phyloP scores from a whole-genome alignment of 106 monocot genomes.

The Dioscorea alata region DNA sequence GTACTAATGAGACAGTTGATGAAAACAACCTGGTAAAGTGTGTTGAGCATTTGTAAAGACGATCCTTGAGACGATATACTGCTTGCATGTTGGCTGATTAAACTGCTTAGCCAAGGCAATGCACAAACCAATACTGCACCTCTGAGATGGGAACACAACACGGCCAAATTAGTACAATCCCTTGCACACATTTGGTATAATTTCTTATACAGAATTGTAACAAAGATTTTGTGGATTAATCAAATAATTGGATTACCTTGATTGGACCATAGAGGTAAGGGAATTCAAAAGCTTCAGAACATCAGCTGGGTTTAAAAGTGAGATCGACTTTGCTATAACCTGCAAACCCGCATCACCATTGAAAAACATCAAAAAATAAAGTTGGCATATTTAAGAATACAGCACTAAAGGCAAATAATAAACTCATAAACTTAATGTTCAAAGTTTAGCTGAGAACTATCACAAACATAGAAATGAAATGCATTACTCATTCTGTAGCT shows the following conservation, averaged over 20 bases:
- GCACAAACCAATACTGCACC: conserved; percentile 62
- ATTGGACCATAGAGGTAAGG: conserved; percentile 59
- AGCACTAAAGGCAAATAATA: no score
- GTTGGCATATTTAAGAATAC: no score
- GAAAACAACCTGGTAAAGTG: conserved; percentile 63
- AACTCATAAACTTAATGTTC: no score
- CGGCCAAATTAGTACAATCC: no score
- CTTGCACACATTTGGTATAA: no score
- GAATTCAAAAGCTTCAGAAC: conserved; percentile 77
- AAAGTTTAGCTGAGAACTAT: no score
- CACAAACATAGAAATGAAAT: no score
- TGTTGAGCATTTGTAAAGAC: conserved; percentile 48
- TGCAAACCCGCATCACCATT: conserved; percentile 21
- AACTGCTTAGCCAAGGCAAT: conserved; percentile 67
- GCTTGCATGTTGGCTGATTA: conserved; percentile 64
- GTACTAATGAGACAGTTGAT: background rate
- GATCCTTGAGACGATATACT: conserved; percentile 77
- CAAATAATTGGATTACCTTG: conserved; percentile 40
- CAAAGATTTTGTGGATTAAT: no score
- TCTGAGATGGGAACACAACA: conserved; percentile 17
- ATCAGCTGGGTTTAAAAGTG: conserved; percentile 76
- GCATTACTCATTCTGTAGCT: no score
- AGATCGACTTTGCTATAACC: conserved; percentile 80
- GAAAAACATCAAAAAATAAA: background rate
- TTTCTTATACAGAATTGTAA: no score